Evolutionary conservation across 1,284 basidiomycete species (phyloP).

Genomic region (Leccinum pachyderme): DNA sequence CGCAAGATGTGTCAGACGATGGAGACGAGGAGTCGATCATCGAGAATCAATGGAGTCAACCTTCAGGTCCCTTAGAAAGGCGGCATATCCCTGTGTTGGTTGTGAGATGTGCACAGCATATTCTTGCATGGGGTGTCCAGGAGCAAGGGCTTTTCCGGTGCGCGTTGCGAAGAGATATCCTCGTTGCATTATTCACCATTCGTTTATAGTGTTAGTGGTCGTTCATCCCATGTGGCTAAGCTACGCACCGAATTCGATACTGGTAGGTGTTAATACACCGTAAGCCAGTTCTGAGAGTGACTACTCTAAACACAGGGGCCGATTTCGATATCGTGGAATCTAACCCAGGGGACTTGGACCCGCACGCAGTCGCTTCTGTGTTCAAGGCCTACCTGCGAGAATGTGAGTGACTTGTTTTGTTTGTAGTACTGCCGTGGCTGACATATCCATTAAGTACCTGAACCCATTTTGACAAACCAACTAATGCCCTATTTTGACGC

Average conservation of each 20-base stretch:
- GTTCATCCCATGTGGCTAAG: constrained; percentile 71
- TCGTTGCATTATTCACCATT: constrained; percentile 10
- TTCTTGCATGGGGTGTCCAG: constrained; percentile 75
- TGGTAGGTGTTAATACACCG: constrained; percentile 43
- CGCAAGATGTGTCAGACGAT: constrained; percentile 18
- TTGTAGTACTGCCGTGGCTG: constrained; percentile 5
- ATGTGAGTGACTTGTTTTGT: constrained; percentile 45
- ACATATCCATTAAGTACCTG: constrained; percentile 60
- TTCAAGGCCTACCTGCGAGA: constrained; percentile 82
- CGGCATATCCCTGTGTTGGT: constrained; percentile 70
- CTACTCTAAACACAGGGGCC: constrained; percentile 51
- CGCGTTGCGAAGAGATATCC: constrained; percentile 22
- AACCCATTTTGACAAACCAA: constrained; percentile 71
- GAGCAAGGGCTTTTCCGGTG: constrained; percentile 85
- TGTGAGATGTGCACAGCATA: constrained; percentile 76
- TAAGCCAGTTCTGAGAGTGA: constrained; percentile 6
- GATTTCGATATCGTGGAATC: constrained; percentile 79
- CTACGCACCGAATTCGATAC: constrained; percentile 82
- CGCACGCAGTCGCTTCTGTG: constrained; percentile 86
- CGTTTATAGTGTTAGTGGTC: constrained; percentile 61
- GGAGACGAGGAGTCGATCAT: constrained; percentile 17
- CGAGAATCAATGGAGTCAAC: constrained; percentile 22
- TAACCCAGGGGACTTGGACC: constrained; percentile 81
- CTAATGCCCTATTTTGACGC: constrained; percentile 75
- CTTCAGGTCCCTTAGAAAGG: constrained; percentile 44